Conservation (phyloP, 2,329 filamentous ascomycete species). For the Teratosphaeria epicoccoides region DNA sequence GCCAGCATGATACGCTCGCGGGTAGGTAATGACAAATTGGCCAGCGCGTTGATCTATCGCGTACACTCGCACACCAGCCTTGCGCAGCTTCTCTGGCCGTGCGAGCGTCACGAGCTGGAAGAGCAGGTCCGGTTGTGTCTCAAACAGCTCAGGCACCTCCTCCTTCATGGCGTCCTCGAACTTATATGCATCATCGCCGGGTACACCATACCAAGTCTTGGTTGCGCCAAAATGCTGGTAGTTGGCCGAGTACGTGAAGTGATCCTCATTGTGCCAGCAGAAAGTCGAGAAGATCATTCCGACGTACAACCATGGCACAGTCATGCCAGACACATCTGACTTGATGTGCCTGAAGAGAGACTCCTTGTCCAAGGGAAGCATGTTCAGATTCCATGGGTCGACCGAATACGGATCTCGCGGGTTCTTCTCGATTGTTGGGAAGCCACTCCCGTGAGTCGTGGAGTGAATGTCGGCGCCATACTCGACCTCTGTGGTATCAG, state of each 20-base stretch:
- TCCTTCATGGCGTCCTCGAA: constrained; percentile 94
- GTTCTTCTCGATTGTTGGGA: constrained; percentile 86
- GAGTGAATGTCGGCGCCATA: constrained; percentile 98
- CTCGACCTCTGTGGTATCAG: constrained; percentile 93
- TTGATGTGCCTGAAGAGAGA: constrained; percentile 96
- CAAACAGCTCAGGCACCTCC: constrained; percentile 90
- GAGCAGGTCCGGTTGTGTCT: constrained; percentile 88
- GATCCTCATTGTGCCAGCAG: constrained; percentile 98
- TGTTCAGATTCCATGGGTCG: constrained; percentile 92
- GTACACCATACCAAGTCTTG: constrained; percentile 98
- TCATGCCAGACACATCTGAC: constrained; percentile 97
- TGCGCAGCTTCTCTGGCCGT: constrained; percentile 83
- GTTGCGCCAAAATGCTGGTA: constrained; percentile 98
- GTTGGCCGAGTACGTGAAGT: constrained; percentile 95
- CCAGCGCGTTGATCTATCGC: constrained; percentile 93
- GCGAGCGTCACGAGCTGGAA: constrained; percentile 96
- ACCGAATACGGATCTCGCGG: constrained; percentile 77
- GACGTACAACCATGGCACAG: constrained; percentile 96
- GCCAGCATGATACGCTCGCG: constrained; percentile 91
- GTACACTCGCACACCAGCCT: constrained; percentile 85
- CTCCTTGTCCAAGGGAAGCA: constrained; percentile 79
- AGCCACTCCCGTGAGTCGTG: constrained; percentile 93
- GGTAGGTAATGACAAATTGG: constrained; percentile 93
- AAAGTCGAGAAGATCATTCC: constrained; percentile 99
- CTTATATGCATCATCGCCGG: constrained; percentile 82